phyloP scores from a whole-genome alignment of 202 grass and related monocot species.

The Musa balbisiana region DNA sequence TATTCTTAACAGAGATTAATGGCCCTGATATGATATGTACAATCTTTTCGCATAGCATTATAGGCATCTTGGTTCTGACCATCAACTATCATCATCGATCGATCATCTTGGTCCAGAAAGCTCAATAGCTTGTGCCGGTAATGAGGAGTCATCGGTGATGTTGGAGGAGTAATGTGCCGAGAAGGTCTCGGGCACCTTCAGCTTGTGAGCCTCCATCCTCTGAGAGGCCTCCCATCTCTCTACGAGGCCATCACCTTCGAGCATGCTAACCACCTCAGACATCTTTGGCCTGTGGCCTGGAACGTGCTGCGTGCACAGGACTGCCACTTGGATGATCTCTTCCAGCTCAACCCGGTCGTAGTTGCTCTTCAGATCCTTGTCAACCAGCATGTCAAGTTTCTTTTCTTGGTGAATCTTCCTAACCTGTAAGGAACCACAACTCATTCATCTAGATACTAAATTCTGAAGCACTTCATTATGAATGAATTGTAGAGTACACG shows the following conservation, averaged over 20 bases:
- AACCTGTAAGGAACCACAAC: neutral
- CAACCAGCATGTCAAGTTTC: neutral
- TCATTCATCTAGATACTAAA: neutral
- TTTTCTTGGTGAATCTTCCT: slow-evolving; percentile 13
- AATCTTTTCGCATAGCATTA: neutral
- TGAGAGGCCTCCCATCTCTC: slow-evolving; percentile 12
- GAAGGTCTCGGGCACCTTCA: neutral
- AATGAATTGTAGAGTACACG: neutral
- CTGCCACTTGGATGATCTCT: slow-evolving; percentile 3
- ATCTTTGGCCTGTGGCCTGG: slow-evolving; percentile 7
- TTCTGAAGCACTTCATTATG: neutral
- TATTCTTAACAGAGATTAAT: neutral
- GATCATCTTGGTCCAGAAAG: slow-evolving; percentile 11
- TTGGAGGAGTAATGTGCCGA: neutral
- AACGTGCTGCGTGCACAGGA: slow-evolving; percentile 1
- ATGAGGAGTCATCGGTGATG: neutral
- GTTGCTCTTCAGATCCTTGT: slow-evolving; percentile 8
- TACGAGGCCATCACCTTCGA: slow-evolving; percentile 4
- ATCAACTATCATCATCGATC: neutral
- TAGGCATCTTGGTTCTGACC: neutral
- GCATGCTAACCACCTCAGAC: slow-evolving; percentile 11
- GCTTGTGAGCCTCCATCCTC: neutral
- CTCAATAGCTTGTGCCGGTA: neutral
- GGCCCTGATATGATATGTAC: neutral
- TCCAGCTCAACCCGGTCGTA: neutral